Base-by-base conservation (phyloP, 2,329 filamentous ascomycete species). In the Fusarium circinatum region DNA sequence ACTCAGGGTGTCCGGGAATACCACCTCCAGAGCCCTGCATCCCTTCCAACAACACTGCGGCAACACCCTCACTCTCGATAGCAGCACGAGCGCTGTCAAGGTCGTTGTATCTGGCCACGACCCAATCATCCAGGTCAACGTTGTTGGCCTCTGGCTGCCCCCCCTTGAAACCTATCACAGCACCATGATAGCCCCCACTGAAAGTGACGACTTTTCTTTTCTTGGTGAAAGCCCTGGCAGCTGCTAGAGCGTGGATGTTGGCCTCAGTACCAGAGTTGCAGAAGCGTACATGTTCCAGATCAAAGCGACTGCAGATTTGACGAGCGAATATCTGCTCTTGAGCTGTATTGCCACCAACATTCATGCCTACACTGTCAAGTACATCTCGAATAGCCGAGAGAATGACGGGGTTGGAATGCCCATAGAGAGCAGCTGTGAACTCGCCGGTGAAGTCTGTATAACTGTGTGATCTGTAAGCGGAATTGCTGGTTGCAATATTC, bases 241-340 rank as follows among this genome's bases (percentile, higher is more conserved):
- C 85, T 8, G 86, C 86, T 3, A 92, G 77, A 6, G 89, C 89
- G 76, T 90, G 87, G 10, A 89, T 83, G 57, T 90, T 92, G 9
- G 90, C 89, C 78, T 92, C 91, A 0, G 91, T 93, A 5, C 91
- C 91, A 0, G 89, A 91, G 79, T 92, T 92, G 47, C 88, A 86
- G 79, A 92, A 92, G 3, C 91, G 85, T 8, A 92, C 81, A 18
- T 85, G 83, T 12, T 90, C 89, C 10, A 92, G 80, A 0, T 79
- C 75, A 73, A 92, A 91, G 8, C 90, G 84, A 15, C 80, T 75
- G 64, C 85, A 87, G n/a, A 92, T 78, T n/a, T 85, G 77, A 15
- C 80, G 75, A 0, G 90, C 90, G 28, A 89, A 82, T 22, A 83
- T 73, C 14, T 83, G 81, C 79, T 93, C 90, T 55, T 87, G 83